Evolutionary conservation across 2,329 filamentous ascomycete genomes (phyloP), one percentile per base, ranked within the genome.

Genomic region (Fusarium luffae): DNA sequence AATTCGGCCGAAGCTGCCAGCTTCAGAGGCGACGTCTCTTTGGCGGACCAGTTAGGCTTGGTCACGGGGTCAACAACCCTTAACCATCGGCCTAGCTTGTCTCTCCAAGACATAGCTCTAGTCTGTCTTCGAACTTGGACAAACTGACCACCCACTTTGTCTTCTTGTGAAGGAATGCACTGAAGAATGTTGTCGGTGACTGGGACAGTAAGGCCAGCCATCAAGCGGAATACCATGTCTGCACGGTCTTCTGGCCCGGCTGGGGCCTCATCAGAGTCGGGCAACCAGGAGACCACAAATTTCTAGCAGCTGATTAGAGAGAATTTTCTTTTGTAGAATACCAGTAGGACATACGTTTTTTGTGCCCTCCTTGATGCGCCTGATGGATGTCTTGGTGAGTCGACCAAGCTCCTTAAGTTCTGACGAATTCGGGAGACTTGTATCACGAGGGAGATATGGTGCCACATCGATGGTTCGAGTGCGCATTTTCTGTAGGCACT

Each of bases 211-310:
- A 48, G 67, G 14, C 78, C 79, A 34, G 81, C 73, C 4, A 88
- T 72, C 6, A 87, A 78, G 30, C 86, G 83, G 48, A 80, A 74
- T 18, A 85, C 84, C 16, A 82, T 75, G 43, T 87, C 84, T 34
- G 77, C 77, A 3, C 77, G 71, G 55, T 81, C 77, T 71, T 87
- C 83, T 8, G 79, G 73, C 16, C 48, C 19, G 16, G 46, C 9
- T 43, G 44, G 9, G 13, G 37, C 37, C n/a, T 79, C 65, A 34
- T 42, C 23, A 42, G 54, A 52, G n/a, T 79, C 59, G 12, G 80
- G 74, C 12, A 86, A 75, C 84, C 85, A 86, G 8, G 79, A 80
- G 13, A 86, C 77, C 13, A 75, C 59, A n/a, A 78, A 66, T 34
- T 73, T 59, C 79, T 80, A 52, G 4, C 28, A 8, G 2, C n/a